These are phyloP conservation scores for Diaporthe sp. DNA, from an alignment of 2,329 filamentous ascomycete species.

Conservation along the genomic window DNA sequence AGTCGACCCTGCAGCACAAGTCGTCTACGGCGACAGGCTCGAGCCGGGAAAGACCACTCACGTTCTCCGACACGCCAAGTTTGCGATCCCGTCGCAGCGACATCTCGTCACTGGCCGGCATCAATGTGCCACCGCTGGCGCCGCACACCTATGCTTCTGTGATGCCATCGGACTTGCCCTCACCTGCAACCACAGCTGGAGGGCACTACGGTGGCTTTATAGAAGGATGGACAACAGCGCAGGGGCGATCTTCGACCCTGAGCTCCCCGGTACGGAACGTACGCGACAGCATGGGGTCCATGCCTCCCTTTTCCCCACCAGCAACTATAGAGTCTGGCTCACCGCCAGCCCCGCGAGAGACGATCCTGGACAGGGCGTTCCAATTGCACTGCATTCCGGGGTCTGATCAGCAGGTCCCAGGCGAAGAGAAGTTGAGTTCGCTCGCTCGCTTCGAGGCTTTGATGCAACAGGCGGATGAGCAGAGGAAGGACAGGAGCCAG, in stretches of 20 bases:
- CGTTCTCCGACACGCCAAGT: constrained; percentile 71
- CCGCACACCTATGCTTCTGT: constrained; percentile 64
- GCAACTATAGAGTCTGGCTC: constrained; percentile 60
- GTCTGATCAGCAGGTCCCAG: constrained; percentile 64
- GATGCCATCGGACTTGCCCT: constrained; percentile 67
- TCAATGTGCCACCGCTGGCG: constrained; percentile 52
- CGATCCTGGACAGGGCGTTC: constrained; percentile 76
- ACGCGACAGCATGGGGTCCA: constrained; percentile 67
- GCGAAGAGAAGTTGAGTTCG: constrained; percentile 74
- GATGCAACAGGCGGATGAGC: constrained; percentile 72
- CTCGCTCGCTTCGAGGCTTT: constrained; percentile 75
- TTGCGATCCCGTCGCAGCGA: constrained; percentile 73
- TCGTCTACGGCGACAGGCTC: constrained; percentile 61
- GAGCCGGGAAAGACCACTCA: constrained; percentile 63
- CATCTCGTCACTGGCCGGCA: constrained; percentile 68
- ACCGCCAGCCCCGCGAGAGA: constrained; percentile 69
- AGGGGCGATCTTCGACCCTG: constrained; percentile 69
- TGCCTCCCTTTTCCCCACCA: constrained; percentile 51
- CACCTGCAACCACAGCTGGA: constrained; percentile 64
- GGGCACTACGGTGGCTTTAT: constrained; percentile 69
- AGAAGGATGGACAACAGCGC: constrained; percentile 71
- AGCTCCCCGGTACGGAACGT: constrained; percentile 66
- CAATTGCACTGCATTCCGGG: constrained; percentile 74
- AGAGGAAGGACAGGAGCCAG: constrained; percentile 56
- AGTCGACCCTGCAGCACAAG: constrained; percentile 60